These are phyloP conservation scores for Westerdykella ornata DNA, from an alignment of 2,329 filamentous ascomycete genomes.

Conservation along the genomic window DNA sequence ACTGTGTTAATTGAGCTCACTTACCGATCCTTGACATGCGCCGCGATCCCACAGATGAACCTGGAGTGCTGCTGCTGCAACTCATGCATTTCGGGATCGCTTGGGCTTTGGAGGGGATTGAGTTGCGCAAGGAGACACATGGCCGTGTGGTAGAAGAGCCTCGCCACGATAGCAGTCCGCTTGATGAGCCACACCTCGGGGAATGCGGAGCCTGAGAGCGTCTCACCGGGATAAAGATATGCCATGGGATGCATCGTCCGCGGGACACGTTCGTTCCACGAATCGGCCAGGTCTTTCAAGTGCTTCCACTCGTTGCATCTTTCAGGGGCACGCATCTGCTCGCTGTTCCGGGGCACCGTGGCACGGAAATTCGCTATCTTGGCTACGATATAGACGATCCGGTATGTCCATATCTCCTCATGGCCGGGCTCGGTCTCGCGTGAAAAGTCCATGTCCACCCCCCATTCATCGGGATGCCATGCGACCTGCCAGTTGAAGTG, in stretches of 20 bases:
- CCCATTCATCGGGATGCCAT: slow-evolving; percentile 89
- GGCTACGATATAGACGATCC: slow-evolving; percentile 80
- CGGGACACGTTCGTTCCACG: slow-evolving; percentile 73
- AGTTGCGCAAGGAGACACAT: slow-evolving; percentile 74
- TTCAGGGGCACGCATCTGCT: slow-evolving; percentile 58
- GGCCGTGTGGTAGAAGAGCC: slow-evolving; percentile 83
- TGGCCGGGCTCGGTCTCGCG: slow-evolving; percentile 52
- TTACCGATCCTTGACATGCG: slow-evolving; percentile 70
- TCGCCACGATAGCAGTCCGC: slow-evolving; percentile 69
- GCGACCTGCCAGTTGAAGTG: slow-evolving; percentile 80
- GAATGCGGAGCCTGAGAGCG: slow-evolving; percentile 65
- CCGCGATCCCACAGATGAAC: slow-evolving; percentile 82
- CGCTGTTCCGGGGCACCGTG: slow-evolving; percentile 56
- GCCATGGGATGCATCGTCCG: slow-evolving; percentile 82
- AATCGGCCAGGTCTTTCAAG: slow-evolving; percentile 73
- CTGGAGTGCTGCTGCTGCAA: slow-evolving; percentile 69
- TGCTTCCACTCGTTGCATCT: slow-evolving; percentile 70
- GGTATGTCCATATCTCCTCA: slow-evolving; percentile 82
- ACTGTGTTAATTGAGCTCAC: slow-evolving; percentile 7
- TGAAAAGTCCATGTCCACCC: slow-evolving; percentile 68
- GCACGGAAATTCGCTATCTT: slow-evolving; percentile 82
- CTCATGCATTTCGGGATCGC: slow-evolving; percentile 60
- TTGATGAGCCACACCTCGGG: slow-evolving; percentile 88
- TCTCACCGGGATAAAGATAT: slow-evolving; percentile 63
- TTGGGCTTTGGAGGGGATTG: slow-evolving; percentile 60